Evolutionary conservation across 2,329 filamentous ascomycete species (phyloP), one percentile per base, ranked within the genome.

Genomic region (Thelonectria blattea): DNA sequence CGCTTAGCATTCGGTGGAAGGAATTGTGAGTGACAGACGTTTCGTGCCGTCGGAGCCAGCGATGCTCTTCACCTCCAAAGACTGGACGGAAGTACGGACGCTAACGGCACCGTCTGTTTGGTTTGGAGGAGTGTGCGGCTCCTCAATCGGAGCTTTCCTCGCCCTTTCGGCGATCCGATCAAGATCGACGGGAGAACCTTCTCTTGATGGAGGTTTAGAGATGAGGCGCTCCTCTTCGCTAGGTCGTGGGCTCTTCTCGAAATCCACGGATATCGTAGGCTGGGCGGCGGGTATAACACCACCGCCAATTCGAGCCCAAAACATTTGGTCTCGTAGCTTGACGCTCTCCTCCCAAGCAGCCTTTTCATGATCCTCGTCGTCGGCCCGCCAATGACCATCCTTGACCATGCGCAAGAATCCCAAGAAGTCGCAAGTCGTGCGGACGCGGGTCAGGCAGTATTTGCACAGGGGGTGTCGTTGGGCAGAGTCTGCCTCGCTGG

Each of bases 331-430:
- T 52, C 95, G 85, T 49, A 98, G 78, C 30, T 90, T 87, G 11
- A 97, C 91, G 58, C 92, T 92, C 79, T 99, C 95, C 73, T 98
- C 94, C 95, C 95, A 99, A 0, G 93, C 92, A 27, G 88, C 86
- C 72, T 91, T 92, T 76, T 96, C 92, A 34, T 93, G 91, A 51
- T 95, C 92, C 41, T 90, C 86, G 58, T 91, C 91, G 48, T 93
- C 91, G 12, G 90, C 89, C 52, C 91, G 88, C 88, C 95, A 95
- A 71, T 97, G 91, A 2, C 95, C 95, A 69, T 97, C 94, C 67
- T 94, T 92, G 59, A 98, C 85, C 78, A 98, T 92, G 47, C 94
- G 86, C 56, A 99, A 76, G 72, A 98, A 98, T 1, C 92, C 92
- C 30, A 97, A 84, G 67, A 97, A 96, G 70, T 97, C 95, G 75